Percentiles rank a stretch among this genome's conserved stretches.
phyloP scores from a whole-genome alignment of 2,329 filamentous ascomycete species.

The Elsinoe necatrix region DNA sequence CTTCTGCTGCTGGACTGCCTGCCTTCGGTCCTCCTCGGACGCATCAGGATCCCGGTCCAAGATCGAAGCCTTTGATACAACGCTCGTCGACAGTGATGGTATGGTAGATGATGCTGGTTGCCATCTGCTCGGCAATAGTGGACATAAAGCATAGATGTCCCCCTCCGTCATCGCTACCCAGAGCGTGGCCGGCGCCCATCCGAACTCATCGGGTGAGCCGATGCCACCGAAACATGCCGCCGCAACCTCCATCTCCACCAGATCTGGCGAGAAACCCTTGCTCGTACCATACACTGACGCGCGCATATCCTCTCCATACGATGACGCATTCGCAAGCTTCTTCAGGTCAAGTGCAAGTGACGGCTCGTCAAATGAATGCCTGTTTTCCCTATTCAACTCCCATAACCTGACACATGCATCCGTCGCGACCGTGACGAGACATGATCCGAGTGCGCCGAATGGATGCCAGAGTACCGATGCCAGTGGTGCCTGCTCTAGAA shows the following conservation, averaged over 20 bases:
- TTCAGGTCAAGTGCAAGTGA: slow-evolving; percentile 78
- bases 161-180: slow-evolving; percentile 95
- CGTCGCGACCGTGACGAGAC: slow-evolving; percentile 77
- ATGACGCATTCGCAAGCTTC: slow-evolving; percentile 78
- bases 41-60: slow-evolving; percentile 35
- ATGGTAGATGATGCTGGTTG: slow-evolving; percentile 62
- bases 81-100: slow-evolving; percentile 72
- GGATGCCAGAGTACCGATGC: slow-evolving; percentile 87
- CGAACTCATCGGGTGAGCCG: slow-evolving; percentile 49
- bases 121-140: slow-evolving; percentile 81
- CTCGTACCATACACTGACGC: slow-evolving; percentile 66
- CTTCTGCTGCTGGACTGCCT: slow-evolving; percentile 46
- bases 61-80: slow-evolving; percentile 59
- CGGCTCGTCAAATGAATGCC: slow-evolving; percentile 79
- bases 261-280: slow-evolving; percentile 79
- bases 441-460: slow-evolving; percentile 69
- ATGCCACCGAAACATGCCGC: slow-evolving; percentile 79
- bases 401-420: slow-evolving; percentile 84
- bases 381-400: slow-evolving; percentile 76
- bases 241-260: slow-evolving; percentile 87
- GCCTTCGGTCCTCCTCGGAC: slow-evolving; percentile 38
- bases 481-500: slow-evolving; percentile 73
- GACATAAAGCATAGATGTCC: slow-evolving; percentile 87
- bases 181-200: slow-evolving; percentile 90
- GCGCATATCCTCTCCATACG: slow-evolving; percentile 71